Evolutionary conservation across 1,284 basidiomycete species (phyloP).

Genomic region (Irpex sp.): DNA sequence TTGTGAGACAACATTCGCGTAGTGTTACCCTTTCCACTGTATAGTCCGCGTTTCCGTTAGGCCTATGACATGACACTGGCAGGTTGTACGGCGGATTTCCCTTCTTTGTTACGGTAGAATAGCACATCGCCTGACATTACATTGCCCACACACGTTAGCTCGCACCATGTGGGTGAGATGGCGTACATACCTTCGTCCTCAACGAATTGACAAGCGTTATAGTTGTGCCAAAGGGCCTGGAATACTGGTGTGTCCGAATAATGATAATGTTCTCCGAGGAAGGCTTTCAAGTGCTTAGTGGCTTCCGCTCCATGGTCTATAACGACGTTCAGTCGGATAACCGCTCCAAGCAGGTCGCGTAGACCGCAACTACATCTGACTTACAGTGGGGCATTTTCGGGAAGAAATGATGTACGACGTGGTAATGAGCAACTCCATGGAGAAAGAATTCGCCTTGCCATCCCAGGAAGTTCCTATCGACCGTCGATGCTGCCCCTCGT

Average conservation of each 20-base stretch:
- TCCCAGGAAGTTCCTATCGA: constrained; percentile 53
- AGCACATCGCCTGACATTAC: background rate
- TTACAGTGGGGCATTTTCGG: constrained; percentile 25
- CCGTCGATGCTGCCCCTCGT: constrained; percentile 57
- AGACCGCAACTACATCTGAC: constrained; percentile 4
- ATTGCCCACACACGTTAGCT: background rate
- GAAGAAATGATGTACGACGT: constrained; percentile 31
- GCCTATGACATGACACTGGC: background rate
- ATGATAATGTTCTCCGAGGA: constrained; percentile 51
- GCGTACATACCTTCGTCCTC: constrained; percentile 47
- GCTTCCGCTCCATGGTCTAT: constrained; percentile 46
- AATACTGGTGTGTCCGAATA: constrained; percentile 46
- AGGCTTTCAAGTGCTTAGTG: constrained; percentile 45
- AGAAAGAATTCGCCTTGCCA: constrained; percentile 37
- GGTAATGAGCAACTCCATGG: constrained; percentile 37
- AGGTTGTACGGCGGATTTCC: background rate
- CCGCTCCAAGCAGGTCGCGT: background rate
- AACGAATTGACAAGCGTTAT: constrained; percentile 66
- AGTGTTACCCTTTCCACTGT: too few relatives aligned
- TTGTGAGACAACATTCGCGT: too few relatives aligned
- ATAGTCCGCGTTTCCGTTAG: too few relatives aligned
- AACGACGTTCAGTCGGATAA: background rate
- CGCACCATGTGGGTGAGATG: background rate
- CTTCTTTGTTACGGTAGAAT: background rate
- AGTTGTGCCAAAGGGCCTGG: constrained; percentile 52